A percentile compares a stretch with the other conserved stretches of the same genome.
phyloP scores from a whole-genome alignment of 2,329 filamentous ascomycete species.

The Xylariaceae sp. region DNA sequence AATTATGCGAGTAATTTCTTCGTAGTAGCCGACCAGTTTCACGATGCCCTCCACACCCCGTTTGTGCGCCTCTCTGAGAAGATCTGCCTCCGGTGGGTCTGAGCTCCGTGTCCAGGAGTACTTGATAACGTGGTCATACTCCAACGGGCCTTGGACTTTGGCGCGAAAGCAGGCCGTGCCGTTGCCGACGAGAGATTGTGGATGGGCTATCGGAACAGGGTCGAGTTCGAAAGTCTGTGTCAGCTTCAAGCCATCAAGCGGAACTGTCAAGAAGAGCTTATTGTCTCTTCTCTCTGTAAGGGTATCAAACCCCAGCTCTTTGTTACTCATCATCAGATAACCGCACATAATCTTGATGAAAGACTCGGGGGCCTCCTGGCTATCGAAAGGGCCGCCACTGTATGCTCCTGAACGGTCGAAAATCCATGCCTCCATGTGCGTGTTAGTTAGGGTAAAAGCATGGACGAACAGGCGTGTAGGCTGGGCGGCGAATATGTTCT shows the following conservation, averaged over 20 bases:
- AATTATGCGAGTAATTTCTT: not conserved
- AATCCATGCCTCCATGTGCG: not conserved
- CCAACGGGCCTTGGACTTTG: not conserved
- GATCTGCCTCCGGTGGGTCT: not conserved
- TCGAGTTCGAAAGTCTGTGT: not conserved
- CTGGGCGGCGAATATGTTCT: not conserved
- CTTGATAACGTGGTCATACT: not conserved
- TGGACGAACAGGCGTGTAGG: not conserved
- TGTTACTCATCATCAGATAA: conserved; percentile 1
- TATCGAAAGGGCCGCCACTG: not conserved
- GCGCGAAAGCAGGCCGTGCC: not conserved
- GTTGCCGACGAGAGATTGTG: not conserved
- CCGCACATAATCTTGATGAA: not conserved
- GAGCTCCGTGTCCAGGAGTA: not conserved
- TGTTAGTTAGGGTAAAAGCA: not conserved
- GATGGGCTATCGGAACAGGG: not conserved
- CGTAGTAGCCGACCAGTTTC: not conserved
- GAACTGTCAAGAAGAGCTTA: not conserved
- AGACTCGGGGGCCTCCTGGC: not conserved
- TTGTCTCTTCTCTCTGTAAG: not conserved
- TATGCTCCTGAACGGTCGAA: not conserved
- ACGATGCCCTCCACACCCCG: conserved; percentile 2
- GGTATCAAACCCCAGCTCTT: not conserved
- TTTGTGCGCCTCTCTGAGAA: not conserved
- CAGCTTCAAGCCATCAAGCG: not conserved